A percentile compares a stretch with the other conserved stretches of the same genome.
Evolutionary conservation across 257 asterid species (phyloP).

Genomic region (Solanum appendiculatum): DNA sequence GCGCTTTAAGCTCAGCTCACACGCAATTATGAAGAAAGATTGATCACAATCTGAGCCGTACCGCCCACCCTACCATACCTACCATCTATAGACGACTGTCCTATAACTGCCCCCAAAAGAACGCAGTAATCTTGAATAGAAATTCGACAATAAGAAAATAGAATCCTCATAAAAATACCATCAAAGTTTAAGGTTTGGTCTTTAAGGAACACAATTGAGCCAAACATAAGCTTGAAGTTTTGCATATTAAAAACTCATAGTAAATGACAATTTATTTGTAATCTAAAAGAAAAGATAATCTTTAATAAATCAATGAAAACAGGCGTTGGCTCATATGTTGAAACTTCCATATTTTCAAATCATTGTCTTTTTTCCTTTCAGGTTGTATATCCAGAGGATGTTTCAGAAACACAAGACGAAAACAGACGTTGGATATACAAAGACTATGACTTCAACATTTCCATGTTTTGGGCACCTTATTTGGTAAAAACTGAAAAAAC

Average conservation of each 20-base stretch:
- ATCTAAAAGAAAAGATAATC: not conserved
- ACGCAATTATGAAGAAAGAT: not conserved
- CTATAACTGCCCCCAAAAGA: not conserved
- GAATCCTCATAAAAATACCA: not conserved
- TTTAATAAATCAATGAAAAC: not conserved
- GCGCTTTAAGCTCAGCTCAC: not conserved
- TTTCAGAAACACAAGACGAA: conserved; percentile 34
- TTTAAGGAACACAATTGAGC: not conserved
- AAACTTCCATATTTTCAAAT: not conserved
- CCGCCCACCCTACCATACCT: not conserved
- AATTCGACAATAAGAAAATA: not conserved
- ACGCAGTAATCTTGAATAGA: not conserved
- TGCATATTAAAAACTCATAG: not conserved
- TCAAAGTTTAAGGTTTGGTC: not conserved
- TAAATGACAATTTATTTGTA: not conserved
- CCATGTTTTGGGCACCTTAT: conserved; percentile 83
- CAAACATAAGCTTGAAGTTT: not conserved
- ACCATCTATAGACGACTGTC: not conserved
- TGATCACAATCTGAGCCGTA: not conserved
- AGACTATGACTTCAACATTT: conserved; percentile 59
- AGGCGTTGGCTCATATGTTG: not conserved
- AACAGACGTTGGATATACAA: conserved; percentile 52
- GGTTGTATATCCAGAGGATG: conserved; percentile 49
- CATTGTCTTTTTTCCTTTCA: not conserved
- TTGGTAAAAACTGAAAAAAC: conserved; percentile 35